Evolutionary conservation across 208 protist genomes (phyloP).

Genomic region (Wallacemonas sp.): DNA sequence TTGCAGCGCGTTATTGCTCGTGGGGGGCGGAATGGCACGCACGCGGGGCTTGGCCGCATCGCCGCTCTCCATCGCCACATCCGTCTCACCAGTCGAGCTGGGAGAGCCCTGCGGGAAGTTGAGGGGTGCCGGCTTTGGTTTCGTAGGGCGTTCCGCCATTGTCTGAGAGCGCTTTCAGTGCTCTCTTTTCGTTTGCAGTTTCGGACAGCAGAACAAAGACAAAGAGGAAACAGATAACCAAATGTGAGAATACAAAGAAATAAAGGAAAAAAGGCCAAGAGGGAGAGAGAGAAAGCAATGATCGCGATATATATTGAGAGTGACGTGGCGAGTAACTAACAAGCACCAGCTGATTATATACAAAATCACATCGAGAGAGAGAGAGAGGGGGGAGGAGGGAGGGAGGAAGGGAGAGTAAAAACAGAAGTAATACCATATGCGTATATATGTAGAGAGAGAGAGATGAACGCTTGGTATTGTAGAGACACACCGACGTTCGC

Average conservation of each 20-base stretch:
- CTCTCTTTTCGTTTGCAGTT: background rate
- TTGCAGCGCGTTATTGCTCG: constrained; percentile 12
- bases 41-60: background rate
- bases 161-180: background rate
- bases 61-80: background rate
- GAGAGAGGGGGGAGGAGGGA: background rate
- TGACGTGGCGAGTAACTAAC: too few relatives aligned
- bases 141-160: background rate
- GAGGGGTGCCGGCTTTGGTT: constrained; percentile 8
- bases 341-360: background rate
- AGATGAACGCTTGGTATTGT: too few relatives aligned
- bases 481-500: too few relatives aligned
- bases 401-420: constrained; percentile 6
- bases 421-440: too few relatives aligned
- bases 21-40: constrained; percentile 1
- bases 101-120: background rate
- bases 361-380: background rate
- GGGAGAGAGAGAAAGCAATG: constrained; percentile 8
- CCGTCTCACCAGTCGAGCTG: background rate
- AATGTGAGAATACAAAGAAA: constrained; percentile 1
- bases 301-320: too few relatives aligned
- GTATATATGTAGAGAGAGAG: too few relatives aligned
- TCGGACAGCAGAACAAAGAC: background rate
- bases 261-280: background rate
- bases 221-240: constrained; percentile 9